A percentile compares a stretch with the other conserved stretches of the same genome.
These are phyloP conservation scores for Xylaria sp. DNA, from an alignment of 2,329 filamentous ascomycete genomes.

Conservation along the genomic window DNA sequence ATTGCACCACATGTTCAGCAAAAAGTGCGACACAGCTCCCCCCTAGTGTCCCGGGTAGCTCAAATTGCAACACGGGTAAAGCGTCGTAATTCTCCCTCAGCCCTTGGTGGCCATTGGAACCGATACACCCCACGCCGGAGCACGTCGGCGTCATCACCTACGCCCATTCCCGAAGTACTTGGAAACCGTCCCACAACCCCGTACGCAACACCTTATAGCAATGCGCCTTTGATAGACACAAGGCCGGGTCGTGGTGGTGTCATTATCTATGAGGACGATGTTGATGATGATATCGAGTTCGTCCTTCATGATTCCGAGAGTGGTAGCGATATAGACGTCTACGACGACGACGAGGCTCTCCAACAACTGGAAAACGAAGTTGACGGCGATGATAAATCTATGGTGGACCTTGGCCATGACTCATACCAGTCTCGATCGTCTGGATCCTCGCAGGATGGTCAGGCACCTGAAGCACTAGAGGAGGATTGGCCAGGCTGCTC, in stretches of 20 bases:
- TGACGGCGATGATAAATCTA: conserved; percentile 45
- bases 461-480: conserved; percentile 55
- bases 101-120: conserved; percentile 48
- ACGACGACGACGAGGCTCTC: conserved; percentile 50
- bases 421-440: conserved; percentile 41
- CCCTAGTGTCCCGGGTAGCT: conserved; percentile 46
- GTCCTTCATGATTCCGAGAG: conserved; percentile 48
- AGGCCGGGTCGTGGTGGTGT: conserved; percentile 48
- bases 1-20: conserved; percentile 57
- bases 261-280: conserved; percentile 48
- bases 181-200: conserved; percentile 62
- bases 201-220: conserved; percentile 80
- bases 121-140: conserved; percentile 66
- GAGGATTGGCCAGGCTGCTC: conserved; percentile 69
- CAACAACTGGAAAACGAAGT: conserved; percentile 47
- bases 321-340: conserved; percentile 52
- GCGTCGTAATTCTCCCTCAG: conserved; percentile 68
- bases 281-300: conserved; percentile 44
- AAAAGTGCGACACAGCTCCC: conserved; percentile 55
- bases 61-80: conserved; percentile 49
- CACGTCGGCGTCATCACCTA: conserved; percentile 57
- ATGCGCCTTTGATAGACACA: conserved; percentile 61
- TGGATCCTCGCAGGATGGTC: conserved; percentile 49
- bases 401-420: conserved; percentile 46
- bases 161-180: conserved; percentile 53